Evolutionary conservation across 2,329 filamentous ascomycete genomes (phyloP).

Genomic region (Daldinia eschscholtzii): DNA sequence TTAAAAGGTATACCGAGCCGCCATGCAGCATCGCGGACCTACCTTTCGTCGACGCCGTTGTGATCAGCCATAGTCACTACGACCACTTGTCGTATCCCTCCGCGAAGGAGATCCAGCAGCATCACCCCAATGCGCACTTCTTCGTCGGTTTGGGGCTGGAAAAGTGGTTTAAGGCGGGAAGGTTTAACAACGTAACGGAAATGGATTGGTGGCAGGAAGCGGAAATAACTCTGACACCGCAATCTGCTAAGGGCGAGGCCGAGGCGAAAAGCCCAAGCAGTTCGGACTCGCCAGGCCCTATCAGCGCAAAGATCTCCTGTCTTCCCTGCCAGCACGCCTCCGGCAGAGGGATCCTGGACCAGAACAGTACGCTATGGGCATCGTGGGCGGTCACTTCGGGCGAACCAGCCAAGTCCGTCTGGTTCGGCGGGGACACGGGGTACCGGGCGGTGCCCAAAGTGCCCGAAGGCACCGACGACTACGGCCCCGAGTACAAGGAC

Average conservation of each 20-base stretch:
- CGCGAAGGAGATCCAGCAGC: conserved; percentile 75
- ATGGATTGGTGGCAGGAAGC: conserved; percentile 95
- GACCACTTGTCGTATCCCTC: conserved; percentile 88
- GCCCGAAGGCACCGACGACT: conserved; percentile 75
- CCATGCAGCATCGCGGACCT: conserved; percentile 85
- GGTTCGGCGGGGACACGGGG: conserved; percentile 91
- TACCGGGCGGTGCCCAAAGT: conserved; percentile 82
- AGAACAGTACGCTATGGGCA: conserved; percentile 83
- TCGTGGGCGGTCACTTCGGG: conserved; percentile 85
- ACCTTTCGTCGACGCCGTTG: conserved; percentile 79
- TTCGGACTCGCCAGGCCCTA: conserved; percentile 58
- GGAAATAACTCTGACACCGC: conserved; percentile 71
- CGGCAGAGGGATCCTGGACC: conserved; percentile 76
- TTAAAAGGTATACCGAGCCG: conserved; percentile 81
- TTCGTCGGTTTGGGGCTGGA: conserved; percentile 88
- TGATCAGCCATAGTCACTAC: conserved; percentile 93
- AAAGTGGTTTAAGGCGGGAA: conserved; percentile 80
- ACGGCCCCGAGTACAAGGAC: conserved; percentile 73
- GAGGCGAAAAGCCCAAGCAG: conserved; percentile 49
- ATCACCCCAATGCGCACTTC: conserved; percentile 84
- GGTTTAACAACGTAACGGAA: conserved; percentile 84
- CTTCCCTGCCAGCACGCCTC: conserved; percentile 88
- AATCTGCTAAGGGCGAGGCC: conserved; percentile 44
- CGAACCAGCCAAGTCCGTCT: conserved; percentile 75
- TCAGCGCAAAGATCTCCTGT: conserved; percentile 80